phyloP scores from a whole-genome alignment of 2,329 filamentous ascomycete genomes.

The Epichloe gansuensis region DNA sequence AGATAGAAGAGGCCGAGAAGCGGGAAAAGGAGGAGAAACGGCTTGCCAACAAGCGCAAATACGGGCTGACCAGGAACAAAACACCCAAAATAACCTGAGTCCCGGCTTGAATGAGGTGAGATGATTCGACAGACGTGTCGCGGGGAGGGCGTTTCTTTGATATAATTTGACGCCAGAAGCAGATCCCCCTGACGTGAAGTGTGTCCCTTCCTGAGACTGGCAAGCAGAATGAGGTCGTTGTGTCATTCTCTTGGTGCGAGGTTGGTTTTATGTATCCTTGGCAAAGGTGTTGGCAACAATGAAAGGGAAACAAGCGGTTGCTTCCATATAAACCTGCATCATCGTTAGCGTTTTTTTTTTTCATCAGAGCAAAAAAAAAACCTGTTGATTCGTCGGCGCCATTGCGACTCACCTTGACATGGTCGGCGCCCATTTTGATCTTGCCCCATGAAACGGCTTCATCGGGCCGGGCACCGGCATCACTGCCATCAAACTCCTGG shows the following conservation, averaged over 20 bases:
- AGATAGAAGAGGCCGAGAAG: slow-evolving; percentile 9
- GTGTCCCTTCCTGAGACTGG: too few species aligned
- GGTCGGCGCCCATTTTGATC: slow-evolving; percentile 79
- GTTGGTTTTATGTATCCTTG: slow-evolving; percentile 28
- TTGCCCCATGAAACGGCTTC: slow-evolving; percentile 99
- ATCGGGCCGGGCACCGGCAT: slow-evolving; percentile 87
- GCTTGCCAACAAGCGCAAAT: slow-evolving; percentile 14
- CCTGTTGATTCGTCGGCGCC: not conserved
- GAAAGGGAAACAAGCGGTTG: slow-evolving; percentile 52
- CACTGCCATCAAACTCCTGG: slow-evolving; percentile 94
- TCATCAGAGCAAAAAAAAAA: not conserved
- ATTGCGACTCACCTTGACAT: slow-evolving; percentile 60
- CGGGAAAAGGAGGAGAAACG: slow-evolving; percentile 11
- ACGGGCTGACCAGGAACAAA: slow-evolving; percentile 11
- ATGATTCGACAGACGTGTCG: not conserved
- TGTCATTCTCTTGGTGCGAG: not conserved
- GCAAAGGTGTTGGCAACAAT: slow-evolving; percentile 58
- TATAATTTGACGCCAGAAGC: not conserved
- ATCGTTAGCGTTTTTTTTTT: not conserved
- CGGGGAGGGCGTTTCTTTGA: not conserved
- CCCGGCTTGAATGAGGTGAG: not conserved
- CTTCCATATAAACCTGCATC: slow-evolving; percentile 48
- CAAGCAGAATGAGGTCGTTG: too few species aligned
- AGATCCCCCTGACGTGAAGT: not conserved
- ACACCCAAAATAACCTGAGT: not conserved